These are phyloP conservation scores for Ophiocordyceps camponoti-saundersi DNA, from an alignment of 2,329 filamentous ascomycete genomes.

Conservation along the genomic window DNA sequence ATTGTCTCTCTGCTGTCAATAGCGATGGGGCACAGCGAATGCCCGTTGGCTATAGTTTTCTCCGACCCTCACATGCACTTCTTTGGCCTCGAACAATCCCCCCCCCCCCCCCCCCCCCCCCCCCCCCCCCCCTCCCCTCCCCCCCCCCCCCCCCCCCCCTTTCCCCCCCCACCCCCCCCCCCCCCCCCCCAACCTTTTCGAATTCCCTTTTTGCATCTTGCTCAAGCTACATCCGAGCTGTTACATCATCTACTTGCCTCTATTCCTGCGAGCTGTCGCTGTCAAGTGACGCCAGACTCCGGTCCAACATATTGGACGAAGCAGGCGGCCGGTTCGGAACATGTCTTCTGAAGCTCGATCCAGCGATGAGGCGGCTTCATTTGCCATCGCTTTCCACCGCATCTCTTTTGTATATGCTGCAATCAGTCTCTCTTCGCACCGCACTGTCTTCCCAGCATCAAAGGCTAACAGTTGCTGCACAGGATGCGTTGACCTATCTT, in stretches of 20 bases:
- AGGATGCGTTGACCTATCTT: conserved; percentile 77
- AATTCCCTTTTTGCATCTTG: neutral
- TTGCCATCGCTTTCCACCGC: no score
- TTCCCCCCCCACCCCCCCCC: no score
- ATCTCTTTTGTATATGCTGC: neutral
- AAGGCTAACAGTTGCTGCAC: neutral
- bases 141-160: neutral
- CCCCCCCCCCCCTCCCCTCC: neutral
- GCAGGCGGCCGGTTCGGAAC: no score
- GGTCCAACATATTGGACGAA: neutral
- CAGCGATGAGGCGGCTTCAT: neutral
- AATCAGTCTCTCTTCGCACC: neutral
- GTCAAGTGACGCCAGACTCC: neutral
- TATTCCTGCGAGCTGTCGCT: neutral
- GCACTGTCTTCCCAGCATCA: neutral
- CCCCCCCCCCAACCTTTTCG: neutral
- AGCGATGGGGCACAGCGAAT: neutral
- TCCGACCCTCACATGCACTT: neutral
- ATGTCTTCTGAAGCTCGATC: no score
- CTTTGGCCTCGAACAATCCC: neutral
- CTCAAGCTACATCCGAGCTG: neutral
- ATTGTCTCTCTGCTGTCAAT: conserved; percentile 1
- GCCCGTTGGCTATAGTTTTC: neutral
- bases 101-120: neutral
- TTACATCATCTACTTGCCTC: neutral